Base-by-base conservation (phyloP, 768 basidiomycete genomes). In the Calvatia gigantea region DNA sequence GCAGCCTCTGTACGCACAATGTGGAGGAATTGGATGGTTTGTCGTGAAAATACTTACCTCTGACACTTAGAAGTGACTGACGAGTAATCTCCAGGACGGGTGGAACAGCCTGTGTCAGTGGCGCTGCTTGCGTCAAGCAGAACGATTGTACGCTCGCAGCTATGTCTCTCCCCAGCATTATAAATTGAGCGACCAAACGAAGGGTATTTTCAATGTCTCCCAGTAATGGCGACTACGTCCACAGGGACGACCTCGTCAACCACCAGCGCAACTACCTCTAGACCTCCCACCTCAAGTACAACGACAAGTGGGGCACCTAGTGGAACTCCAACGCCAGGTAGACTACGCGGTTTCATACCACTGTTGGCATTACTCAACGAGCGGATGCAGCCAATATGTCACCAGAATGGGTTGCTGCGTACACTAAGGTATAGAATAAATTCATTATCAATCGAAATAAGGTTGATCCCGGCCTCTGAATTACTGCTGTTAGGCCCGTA, bases 171-270 rank as follows among this genome's bases (percentile, higher is more conserved):
- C 14, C 19, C 12, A 23, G 15, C 17, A 23, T 25, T 33, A 7
- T 33, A 7, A n/a, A 12, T 6, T n/a, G n/a, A 47, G 29, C 15
- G 31, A 27, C 29, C 44, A n/a, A 6, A 17, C 12, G 1, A 27
- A 81, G 79, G 73, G 52, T 81, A 81, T 62, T 81, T 59, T 28
- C 80, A 82, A 63, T 83, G 80, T 54, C 68, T 81, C 12, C 77
- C 76, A 27, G 75, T 72, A 21, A 58, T 69, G 8, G 62, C 70
- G 1, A 59, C 69, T 14, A 59, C 69, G 23, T 51, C 67, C 9
- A 64, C 69, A 28, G 50, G 60, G 6, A 64, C 62, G 19, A 45
- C 64, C 19, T 57, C 63, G 1, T 35, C 61, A 11, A 49, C 68
- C 31, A 67, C 71, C 1, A 59, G 68, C 11, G 64, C 62, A 2